These are phyloP conservation scores for Fusarium globosum DNA, from an alignment of 2,329 filamentous ascomycete species.

Conservation along the genomic window DNA sequence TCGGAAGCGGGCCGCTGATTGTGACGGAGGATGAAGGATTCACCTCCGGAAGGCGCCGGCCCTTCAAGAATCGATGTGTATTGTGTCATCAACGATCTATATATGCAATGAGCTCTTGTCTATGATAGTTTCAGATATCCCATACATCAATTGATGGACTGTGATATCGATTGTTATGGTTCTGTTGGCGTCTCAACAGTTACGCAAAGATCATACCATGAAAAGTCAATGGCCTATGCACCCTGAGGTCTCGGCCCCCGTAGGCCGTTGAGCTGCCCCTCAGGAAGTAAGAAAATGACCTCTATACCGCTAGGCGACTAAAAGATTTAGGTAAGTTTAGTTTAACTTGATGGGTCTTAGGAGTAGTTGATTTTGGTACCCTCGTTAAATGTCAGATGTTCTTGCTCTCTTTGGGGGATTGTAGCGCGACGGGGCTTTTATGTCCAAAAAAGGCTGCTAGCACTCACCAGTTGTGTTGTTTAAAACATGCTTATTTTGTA, in stretches of 20 bases:
- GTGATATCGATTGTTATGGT: not conserved
- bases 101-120: not conserved
- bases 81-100: not conserved
- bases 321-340: not conserved
- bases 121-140: not conserved
- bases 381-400: not conserved
- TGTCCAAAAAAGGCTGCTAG: not conserved
- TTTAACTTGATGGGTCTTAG: not conserved
- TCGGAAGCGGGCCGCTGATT: constrained; percentile 43
- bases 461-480: not conserved
- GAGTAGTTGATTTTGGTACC: not conserved
- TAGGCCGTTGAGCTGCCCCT: constrained; percentile 1
- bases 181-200: not conserved
- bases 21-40: constrained; percentile 15
- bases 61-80: not conserved
- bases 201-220: constrained; percentile 12
- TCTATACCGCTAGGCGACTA: not conserved
- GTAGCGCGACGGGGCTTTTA: not conserved
- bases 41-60: constrained; percentile 16
- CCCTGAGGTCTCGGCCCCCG: not conserved
- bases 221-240: not conserved
- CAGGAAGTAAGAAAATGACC: too few relatives aligned
- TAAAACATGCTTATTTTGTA: not conserved
- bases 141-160: not conserved
- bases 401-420: not conserved